These are phyloP conservation scores for Microstegium vimineum DNA, from an alignment of 176 grass and related monocot genomes.

Conservation along the genomic window DNA sequence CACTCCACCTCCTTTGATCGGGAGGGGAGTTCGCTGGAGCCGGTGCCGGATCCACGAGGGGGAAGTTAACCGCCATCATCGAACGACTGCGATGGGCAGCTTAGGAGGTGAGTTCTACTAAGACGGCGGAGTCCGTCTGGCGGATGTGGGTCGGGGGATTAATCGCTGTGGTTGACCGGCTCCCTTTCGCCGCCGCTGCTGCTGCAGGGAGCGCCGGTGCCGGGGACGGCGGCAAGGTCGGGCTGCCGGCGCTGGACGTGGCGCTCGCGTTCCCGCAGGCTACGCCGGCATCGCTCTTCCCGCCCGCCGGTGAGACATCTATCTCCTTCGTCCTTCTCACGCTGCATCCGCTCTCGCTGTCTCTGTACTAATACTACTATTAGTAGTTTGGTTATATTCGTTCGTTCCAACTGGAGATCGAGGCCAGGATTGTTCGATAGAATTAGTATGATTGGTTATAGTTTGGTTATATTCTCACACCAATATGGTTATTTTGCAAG, in stretches of 20 bases:
- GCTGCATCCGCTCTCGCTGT: background rate
- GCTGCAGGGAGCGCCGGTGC: background rate
- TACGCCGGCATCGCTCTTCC: conserved; percentile 71
- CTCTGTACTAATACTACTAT: too few species aligned
- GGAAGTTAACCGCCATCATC: background rate
- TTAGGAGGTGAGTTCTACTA: background rate
- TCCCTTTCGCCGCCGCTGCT: background rate
- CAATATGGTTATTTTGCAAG: too few species aligned
- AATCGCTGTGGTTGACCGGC: background rate
- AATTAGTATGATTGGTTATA: background rate
- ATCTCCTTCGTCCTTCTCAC: background rate
- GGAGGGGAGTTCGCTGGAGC: background rate
- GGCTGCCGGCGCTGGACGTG: conserved; percentile 60
- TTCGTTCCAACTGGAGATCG: background rate
- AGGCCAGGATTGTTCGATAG: background rate
- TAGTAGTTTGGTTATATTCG: background rate
- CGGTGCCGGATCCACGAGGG: background rate
- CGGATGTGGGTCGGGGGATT: background rate
- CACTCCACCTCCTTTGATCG: background rate
- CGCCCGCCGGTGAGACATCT: conserved; percentile 38
- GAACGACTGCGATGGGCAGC: conserved; percentile 25
- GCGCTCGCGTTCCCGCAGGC: conserved; percentile 67
- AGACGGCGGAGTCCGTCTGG: background rate
- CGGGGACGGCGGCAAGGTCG: conserved; percentile 35
- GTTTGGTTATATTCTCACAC: too few species aligned